These are phyloP conservation scores for Ensete glaucum DNA, from an alignment of 176 grass and related monocot species.

Conservation along the genomic window DNA sequence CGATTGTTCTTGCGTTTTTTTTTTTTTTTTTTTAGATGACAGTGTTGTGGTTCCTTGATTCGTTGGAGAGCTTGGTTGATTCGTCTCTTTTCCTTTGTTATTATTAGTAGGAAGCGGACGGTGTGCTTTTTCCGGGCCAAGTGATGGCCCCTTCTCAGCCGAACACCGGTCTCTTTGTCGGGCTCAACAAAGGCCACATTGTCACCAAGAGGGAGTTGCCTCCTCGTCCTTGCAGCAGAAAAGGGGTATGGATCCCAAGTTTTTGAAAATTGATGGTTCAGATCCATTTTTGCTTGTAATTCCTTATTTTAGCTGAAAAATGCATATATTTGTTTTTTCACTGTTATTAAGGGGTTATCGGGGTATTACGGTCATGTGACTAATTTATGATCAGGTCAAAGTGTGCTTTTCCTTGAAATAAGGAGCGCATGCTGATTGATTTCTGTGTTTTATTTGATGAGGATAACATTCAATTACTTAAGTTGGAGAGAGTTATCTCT, in stretches of 20 bases:
- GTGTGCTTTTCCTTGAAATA: no score
- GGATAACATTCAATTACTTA: no score
- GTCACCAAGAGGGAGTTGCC: slow-evolving; percentile 8
- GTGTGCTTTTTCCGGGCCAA: not conserved
- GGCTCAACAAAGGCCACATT: not conserved
- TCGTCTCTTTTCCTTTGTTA: not conserved
- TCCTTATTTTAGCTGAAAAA: not conserved
- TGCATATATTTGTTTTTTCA: not conserved
- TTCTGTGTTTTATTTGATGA: no score
- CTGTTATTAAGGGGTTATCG: no score
- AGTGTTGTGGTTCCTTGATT: not conserved
- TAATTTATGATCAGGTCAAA: no score
- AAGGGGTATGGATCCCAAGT: not conserved
- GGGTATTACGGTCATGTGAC: no score
- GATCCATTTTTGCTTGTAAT: not conserved
- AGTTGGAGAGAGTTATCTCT: no score
- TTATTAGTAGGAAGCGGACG: not conserved
- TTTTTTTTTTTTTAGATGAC: not conserved
- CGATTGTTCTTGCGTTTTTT: not conserved
- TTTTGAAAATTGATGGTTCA: not conserved
- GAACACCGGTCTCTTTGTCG: slow-evolving; percentile 5
- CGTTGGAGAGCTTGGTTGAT: not conserved
- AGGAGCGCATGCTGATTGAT: no score
- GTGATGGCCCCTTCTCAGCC: slow-evolving; percentile 1
- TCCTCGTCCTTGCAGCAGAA: not conserved